Evolutionary conservation across 306 rosid species (phyloP).

Genomic region (Vigna trinervia): DNA sequence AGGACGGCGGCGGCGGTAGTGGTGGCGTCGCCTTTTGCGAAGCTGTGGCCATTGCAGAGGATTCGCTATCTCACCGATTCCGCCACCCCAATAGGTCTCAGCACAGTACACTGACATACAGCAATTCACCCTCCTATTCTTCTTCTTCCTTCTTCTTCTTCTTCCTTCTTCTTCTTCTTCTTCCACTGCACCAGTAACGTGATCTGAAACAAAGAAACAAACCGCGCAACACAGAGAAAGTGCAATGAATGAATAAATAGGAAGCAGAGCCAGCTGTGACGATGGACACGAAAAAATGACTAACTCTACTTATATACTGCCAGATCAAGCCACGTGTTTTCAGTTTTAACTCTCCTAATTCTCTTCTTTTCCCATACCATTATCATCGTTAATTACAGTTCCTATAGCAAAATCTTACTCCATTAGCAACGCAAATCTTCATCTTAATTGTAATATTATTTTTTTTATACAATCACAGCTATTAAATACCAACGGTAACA

Average conservation of each 20-base stretch:
- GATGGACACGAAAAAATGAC: not conserved
- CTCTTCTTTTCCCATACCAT: no score
- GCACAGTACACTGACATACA: constrained; percentile 28
- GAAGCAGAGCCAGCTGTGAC: constrained; percentile 7
- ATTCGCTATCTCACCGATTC: constrained; percentile 70
- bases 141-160: no score
- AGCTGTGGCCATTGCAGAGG: constrained; percentile 95
- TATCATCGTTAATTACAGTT: no score
- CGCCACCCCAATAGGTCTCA: constrained; percentile 54
- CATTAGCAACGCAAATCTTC: no score
- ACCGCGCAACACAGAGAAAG: not conserved
- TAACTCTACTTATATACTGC: not conserved
- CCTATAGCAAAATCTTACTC: no score
- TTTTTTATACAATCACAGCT: no score
- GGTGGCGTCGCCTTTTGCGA: constrained; percentile 87
- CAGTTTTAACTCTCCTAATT: not conserved
- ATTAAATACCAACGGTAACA: no score
- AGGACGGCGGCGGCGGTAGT: constrained; percentile 54
- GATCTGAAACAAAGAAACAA: not conserved
- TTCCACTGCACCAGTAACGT: not conserved
- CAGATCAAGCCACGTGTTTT: not conserved
- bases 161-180: not conserved
- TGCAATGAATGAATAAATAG: not conserved
- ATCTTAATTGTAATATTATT: no score
- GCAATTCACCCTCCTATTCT: constrained; percentile 13